Conservation (phyloP, 2,329 filamentous ascomycete species). For the Fusarium lateritium region DNA sequence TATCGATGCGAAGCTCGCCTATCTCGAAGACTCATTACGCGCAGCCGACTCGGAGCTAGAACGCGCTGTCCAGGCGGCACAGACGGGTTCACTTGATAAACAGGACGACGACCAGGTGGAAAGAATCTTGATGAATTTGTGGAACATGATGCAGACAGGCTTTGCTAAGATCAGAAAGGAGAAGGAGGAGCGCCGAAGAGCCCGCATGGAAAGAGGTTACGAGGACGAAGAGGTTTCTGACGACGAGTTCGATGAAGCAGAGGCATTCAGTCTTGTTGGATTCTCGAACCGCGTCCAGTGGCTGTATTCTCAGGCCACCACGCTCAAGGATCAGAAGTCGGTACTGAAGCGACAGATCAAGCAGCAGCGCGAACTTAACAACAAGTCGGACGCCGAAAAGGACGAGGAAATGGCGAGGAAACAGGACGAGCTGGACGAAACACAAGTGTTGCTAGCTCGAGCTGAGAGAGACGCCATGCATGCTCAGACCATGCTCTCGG, state of each 20-base stretch:
- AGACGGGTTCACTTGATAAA: slow-evolving; percentile 47
- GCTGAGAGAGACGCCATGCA: slow-evolving; percentile 57
- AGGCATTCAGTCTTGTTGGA: slow-evolving; percentile 79
- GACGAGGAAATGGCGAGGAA: slow-evolving; percentile 74
- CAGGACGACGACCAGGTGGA: slow-evolving; percentile 68
- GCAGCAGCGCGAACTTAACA: slow-evolving; percentile 94
- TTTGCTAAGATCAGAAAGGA: slow-evolving; percentile 69
- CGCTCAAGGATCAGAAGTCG: slow-evolving; percentile 87
- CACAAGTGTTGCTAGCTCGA: slow-evolving; percentile 53
- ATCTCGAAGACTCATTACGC: slow-evolving; percentile 74
- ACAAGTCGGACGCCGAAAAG: slow-evolving; percentile 82
- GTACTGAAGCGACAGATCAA: slow-evolving; percentile 94
- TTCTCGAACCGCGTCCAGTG: slow-evolving; percentile 86
- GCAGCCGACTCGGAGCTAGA: slow-evolving; percentile 62
- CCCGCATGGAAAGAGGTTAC: slow-evolving; percentile 69
- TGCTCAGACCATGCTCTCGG: slow-evolving; percentile 65
- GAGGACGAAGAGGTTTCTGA: slow-evolving; percentile 73
- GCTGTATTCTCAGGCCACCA: slow-evolving; percentile 82
- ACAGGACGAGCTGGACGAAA: slow-evolving; percentile 68
- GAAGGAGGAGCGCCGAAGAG: slow-evolving; percentile 67
- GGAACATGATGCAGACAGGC: slow-evolving; percentile 67
- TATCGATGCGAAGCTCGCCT: slow-evolving; percentile 77
- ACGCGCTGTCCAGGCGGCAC: slow-evolving; percentile 51
- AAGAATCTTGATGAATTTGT: slow-evolving; percentile 66
- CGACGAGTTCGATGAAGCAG: slow-evolving; percentile 69